Percentiles rank a stretch among this genome's conserved stretches.
Conservation (phyloP, 768 basidiomycete genomes). For the Kwoniella dejecticola region DNA sequence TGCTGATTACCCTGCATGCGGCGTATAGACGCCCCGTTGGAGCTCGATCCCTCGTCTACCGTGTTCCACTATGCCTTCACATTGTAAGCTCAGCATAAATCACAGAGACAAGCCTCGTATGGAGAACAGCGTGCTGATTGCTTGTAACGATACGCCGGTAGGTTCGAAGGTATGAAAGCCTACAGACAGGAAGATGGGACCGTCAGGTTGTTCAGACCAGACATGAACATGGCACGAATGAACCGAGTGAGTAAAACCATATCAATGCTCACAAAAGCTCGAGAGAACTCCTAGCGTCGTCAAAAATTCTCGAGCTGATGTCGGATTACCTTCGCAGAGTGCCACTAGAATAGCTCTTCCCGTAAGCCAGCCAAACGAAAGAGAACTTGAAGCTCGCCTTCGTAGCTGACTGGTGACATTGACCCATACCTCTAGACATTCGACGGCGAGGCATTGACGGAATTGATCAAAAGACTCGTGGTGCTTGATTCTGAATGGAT, state of each 20-base stretch:
- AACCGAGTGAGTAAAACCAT: constrained; percentile 59
- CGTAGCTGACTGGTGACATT: neutral
- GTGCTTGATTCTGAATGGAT: constrained; percentile 86
- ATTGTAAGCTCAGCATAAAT: constrained; percentile 58
- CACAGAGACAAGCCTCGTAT: too few relatives aligned
- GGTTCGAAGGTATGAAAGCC: constrained; percentile 89
- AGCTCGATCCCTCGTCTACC: constrained; percentile 74
- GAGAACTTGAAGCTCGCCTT: neutral
- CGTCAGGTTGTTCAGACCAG: constrained; percentile 84
- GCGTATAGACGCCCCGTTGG: constrained; percentile 74
- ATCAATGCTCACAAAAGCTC: too few relatives aligned
- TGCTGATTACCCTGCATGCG: too few relatives aligned
- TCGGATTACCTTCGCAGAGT: constrained; percentile 57
- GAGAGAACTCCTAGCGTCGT: too few relatives aligned
- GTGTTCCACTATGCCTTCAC: constrained; percentile 92
- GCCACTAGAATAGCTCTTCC: constrained; percentile 77
- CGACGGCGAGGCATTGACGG: constrained; percentile 70
- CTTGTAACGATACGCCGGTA: too few relatives aligned
- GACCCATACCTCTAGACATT: too few relatives aligned
- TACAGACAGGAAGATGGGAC: constrained; percentile 73
- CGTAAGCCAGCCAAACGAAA: constrained; percentile 16
- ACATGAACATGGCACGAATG: constrained; percentile 98
- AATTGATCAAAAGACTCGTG: constrained; percentile 83
- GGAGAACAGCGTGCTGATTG: too few relatives aligned
- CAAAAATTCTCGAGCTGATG: too few relatives aligned